Evolutionary conservation across 164 flowering plant genomes (phyloP), one percentile per base, ranked within the genome.

Genomic region (Nymphaea colorata): DNA sequence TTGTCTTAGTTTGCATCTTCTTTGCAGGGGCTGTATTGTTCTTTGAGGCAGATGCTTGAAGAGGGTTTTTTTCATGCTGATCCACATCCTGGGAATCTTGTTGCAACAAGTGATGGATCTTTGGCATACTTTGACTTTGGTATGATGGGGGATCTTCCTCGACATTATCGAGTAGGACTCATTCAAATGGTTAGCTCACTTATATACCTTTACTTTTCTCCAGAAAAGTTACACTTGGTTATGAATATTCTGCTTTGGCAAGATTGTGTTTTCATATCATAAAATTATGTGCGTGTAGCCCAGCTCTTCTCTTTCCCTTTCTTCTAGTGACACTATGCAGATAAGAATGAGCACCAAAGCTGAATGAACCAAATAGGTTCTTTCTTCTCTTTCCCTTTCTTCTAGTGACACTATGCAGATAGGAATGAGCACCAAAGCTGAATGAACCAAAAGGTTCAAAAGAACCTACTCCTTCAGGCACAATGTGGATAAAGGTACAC

Each of bases 41-140:
- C 98, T 44, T 79, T 93, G 78, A 87, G 90, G 76, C 98, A 93
- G 67, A 74, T 93, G 81, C 95, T 93, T 71, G 98, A 93, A 79
- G 90, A 85, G 66, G 98, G 98, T n/a, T 93, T 85, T 79, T 93
- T 93, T 77, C 98, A 93, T 84, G 98, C 98, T 73, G 98, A 93
- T 73, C 98, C 98, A 42, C 98, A 93, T 69, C 98, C 98, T 11
- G 98, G 97, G 61, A 93, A 93, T 72, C 91, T 93, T 66, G 94
- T 93, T 73, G 98, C 97, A 41, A 81, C 86, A 43, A 68, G 66
- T 60, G 81, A 80, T 77, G 98, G 98, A 16, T 81, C 82, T 64
- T 90, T 93, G 68, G 97, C 90, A 68, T 93, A 90, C 84, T 91
- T 93, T 76, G 98, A 93, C 79, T 93, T 93, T 80, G 98, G 97